Evolutionary conservation across 1,139 yeast genomes (phyloP).

Genomic region (Pichia inconspicua): DNA sequence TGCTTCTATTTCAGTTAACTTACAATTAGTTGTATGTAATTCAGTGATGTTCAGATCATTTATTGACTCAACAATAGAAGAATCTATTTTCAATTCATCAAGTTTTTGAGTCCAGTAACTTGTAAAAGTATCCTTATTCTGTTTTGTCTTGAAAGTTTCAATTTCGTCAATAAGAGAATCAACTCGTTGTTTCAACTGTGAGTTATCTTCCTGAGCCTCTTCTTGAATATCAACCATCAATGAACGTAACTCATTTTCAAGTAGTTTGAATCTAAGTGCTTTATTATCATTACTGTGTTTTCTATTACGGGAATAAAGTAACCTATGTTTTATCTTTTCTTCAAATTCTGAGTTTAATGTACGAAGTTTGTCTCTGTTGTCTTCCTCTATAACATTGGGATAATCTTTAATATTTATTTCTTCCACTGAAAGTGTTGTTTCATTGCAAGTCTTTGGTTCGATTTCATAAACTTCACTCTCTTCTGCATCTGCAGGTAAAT

Average conservation of each 20-base stretch:
- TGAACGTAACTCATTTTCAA: constrained; percentile 16
- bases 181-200: constrained; percentile 8
- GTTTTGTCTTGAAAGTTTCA: constrained; percentile 1
- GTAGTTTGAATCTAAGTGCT: constrained; percentile 12
- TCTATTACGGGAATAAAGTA: constrained; percentile 1
- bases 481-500: constrained; percentile 13
- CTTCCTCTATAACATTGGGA: constrained; percentile 5
- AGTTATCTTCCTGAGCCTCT: constrained; percentile 1
- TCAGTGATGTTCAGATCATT: too few species aligned
- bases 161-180: constrained; percentile 10
- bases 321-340: constrained; percentile 1
- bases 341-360: constrained; percentile 8
- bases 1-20: not conserved
- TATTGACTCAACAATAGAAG: not conserved
- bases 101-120: constrained; percentile 14
- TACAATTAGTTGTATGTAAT: not conserved
- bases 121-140: constrained; percentile 6
- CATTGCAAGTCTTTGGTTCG: constrained; percentile 3
- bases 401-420: not conserved
- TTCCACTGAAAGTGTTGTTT: not conserved
- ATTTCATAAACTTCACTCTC: constrained; percentile 21
- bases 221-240: constrained; percentile 12
- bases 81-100: not conserved
- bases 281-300: constrained; percentile 6
- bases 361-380: not conserved